Evolutionary conservation across 805 yeast species (phyloP).

Genomic region (Danielia reshetovae): DNA sequence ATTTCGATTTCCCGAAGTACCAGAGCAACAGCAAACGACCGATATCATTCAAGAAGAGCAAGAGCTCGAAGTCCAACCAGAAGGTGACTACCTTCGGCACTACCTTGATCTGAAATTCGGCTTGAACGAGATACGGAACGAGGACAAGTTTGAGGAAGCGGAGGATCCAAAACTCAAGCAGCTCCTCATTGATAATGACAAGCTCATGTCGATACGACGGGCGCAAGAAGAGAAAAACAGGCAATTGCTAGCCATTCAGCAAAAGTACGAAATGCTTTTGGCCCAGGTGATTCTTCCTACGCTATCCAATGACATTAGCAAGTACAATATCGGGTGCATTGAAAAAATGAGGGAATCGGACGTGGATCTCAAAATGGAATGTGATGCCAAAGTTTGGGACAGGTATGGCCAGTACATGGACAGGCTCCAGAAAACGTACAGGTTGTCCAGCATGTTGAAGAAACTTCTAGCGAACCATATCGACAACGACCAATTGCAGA

Average conservation of each 20-base stretch:
- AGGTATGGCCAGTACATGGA: conserved; percentile 8
- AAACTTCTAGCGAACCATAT: conserved; percentile 3
- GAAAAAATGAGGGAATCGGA: neutral
- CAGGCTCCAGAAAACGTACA: conserved; percentile 5
- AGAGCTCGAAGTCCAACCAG: too few relatives aligned
- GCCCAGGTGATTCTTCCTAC: conserved; percentile 25
- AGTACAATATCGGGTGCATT: conserved; percentile 3
- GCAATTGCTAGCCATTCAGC: conserved; percentile 19
- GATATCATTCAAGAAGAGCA: neutral
- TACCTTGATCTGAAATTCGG: conserved; percentile 17
- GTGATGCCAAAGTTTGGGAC: conserved; percentile 9
- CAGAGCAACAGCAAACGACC: neutral
- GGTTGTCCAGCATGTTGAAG: conserved; percentile 2
- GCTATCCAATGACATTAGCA: conserved; percentile 19
- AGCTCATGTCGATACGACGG: conserved; percentile 19
- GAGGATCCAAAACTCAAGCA: conserved; percentile 17
- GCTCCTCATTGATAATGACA: conserved; percentile 26
- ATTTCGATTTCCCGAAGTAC: conserved; percentile 7
- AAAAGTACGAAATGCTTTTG: conserved; percentile 29
- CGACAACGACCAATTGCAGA: conserved; percentile 6
- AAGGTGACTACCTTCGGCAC: conserved; percentile 23
- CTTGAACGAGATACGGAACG: conserved; percentile 2
- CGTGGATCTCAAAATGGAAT: neutral
- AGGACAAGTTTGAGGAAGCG: conserved; percentile 6
- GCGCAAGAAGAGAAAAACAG: conserved; percentile 20